Evolutionary conservation across 345 rosid species (phyloP), one percentile per base, ranked within the genome.

Genomic region (Lenwebbia sp.): DNA sequence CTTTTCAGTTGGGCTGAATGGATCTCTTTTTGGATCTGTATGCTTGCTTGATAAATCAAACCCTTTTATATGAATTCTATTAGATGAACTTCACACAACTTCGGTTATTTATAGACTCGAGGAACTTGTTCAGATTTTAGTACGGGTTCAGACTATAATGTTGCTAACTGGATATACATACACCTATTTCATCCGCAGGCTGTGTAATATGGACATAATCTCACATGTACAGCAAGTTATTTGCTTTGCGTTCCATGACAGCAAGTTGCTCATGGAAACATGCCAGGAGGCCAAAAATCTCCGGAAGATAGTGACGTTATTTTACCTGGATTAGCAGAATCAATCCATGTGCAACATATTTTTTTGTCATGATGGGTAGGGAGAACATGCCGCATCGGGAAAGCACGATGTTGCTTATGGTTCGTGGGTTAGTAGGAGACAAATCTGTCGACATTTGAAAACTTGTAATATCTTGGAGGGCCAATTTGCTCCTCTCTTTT

Each of bases 181-280:
- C 57, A 83, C 57, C 1, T 17, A 19, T 26, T 85, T 81, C 58
- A 44, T 10, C 28, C 88, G 88, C 97, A 97, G 98, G 98, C 88
- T 96, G 54, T 97, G 99, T 88, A 96, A 97, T 84, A 94, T 92
- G 99, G 98, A 96, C 90, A 97, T 97, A 85, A 95, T 96, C 85
- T 96, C 98, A 53, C 97, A 97, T 19, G 98, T 97, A 89, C 99
- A 97, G 86, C 98, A 96, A 89, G 98, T 97, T 10, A 96, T 97
- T 50, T 97, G 99, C 94, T 97, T 97, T n/a, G 99, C 98, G 2
- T 97, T 96, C 90, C 99, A 97, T 70, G 98, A 97, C 85, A 96
- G 99, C 92, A 91, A 87, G 90, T 87, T 97, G 91, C 95, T 97
- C 15, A 94, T 95, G 98, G 99, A 96, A 85, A 96, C 99, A 56